These are phyloP conservation scores for Trichoderma koningiopsis DNA, from an alignment of 2,329 filamentous ascomycete genomes.

Conservation along the genomic window DNA sequence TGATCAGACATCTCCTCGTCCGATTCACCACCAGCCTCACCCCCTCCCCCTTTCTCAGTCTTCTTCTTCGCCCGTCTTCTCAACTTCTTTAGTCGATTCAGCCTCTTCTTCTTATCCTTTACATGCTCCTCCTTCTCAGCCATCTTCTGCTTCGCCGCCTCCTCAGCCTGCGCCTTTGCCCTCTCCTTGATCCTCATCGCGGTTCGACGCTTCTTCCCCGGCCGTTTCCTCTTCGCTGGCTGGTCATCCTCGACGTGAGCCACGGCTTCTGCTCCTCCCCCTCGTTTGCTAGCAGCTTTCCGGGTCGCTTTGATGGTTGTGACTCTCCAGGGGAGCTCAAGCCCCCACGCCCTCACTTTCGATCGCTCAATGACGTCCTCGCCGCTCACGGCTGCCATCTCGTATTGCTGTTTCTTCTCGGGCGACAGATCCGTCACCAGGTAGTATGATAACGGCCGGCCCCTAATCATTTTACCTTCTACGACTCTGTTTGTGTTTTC, in stretches of 20 bases:
- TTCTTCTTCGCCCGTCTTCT: constrained; percentile 60
- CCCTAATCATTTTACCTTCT: constrained; percentile 41
- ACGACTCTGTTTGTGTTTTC: constrained; percentile 44
- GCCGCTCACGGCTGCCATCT: constrained; percentile 52
- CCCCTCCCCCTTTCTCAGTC: constrained; percentile 29
- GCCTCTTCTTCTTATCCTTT: constrained; percentile 62
- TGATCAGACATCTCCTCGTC: constrained; percentile 28
- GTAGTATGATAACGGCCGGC: constrained; percentile 53
- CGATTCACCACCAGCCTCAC: constrained; percentile 30
- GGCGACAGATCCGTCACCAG: constrained; percentile 45
- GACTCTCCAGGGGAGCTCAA: constrained; percentile 64
- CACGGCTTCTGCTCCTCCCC: constrained; percentile 30
- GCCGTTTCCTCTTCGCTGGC: constrained; percentile 45
- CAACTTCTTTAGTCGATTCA: constrained; percentile 63
- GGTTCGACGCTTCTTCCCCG: constrained; percentile 62
- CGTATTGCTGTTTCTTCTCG: constrained; percentile 44
- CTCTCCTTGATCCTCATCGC: constrained; percentile 50
- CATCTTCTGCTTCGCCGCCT: constrained; percentile 43
- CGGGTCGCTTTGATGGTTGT: constrained; percentile 45
- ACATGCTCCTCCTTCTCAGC: constrained; percentile 58
- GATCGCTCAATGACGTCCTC: constrained; percentile 53
- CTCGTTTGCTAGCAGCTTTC: constrained; percentile 30
- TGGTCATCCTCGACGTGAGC: constrained; percentile 23
- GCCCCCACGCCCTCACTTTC: constrained; percentile 54
- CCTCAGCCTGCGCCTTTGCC: constrained; percentile 44